Percentiles rank a stretch among this genome's conserved stretches.
Evolutionary conservation across 208 protist species (phyloP).

Genomic region (Leishmania lainsoni): DNA sequence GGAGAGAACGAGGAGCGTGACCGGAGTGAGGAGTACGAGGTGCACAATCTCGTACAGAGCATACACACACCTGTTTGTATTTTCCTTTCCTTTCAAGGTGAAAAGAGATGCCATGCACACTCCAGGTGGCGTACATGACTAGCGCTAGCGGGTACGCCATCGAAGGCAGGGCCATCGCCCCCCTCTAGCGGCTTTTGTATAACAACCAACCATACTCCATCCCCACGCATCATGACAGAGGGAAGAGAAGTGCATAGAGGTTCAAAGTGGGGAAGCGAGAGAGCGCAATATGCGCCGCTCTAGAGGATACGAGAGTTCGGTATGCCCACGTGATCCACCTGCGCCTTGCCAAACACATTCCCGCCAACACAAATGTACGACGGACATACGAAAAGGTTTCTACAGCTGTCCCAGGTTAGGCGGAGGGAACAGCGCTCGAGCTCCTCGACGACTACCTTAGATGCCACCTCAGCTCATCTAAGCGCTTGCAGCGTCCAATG

Average conservation of each 20-base stretch:
- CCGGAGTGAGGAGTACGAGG: not conserved
- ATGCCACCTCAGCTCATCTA: constrained; percentile 84
- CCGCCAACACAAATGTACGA: not conserved
- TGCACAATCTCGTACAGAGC: not conserved
- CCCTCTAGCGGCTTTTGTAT: not conserved
- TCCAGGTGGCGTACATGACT: not conserved
- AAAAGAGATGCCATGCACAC: not conserved
- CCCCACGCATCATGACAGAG: not conserved
- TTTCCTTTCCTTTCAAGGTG: not conserved
- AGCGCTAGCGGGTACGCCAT: not conserved
- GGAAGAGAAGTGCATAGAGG: not conserved
- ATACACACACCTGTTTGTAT: not conserved
- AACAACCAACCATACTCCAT: not conserved
- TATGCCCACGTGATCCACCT: not conserved
- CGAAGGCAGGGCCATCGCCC: not conserved
- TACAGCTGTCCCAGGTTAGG: not conserved
- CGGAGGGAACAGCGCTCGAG: not conserved
- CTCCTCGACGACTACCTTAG: constrained; percentile 47
- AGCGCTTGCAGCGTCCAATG: constrained; percentile 55
- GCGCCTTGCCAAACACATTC: not conserved
- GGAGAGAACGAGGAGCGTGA: not conserved
- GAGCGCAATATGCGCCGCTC: not conserved
- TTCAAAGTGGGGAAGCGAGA: not conserved
- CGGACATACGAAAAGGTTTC: constrained; percentile 15
- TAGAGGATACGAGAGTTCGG: not conserved